Conservation (phyloP, 805 yeast genomes). For the Candida namnaoensis region DNA sequence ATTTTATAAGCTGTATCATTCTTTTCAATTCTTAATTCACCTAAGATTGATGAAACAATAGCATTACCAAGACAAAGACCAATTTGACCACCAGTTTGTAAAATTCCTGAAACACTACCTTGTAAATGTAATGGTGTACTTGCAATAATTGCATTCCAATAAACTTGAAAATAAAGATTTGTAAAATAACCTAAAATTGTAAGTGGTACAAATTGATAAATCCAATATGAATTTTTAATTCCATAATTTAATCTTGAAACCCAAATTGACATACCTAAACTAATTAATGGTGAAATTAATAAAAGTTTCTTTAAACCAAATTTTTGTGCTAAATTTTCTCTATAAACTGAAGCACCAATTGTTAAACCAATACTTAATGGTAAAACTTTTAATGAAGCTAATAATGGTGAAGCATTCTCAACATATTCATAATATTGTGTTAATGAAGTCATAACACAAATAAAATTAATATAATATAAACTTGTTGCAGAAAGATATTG, state of each 20-base stretch:
- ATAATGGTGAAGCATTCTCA: constrained; percentile 20
- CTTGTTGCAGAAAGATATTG: constrained; percentile 14
- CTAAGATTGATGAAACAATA: constrained; percentile 17
- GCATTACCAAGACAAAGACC: constrained; percentile 23
- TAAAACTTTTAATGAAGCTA: constrained; percentile 26
- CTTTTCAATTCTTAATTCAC: constrained; percentile 8
- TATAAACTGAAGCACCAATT: constrained; percentile 19
- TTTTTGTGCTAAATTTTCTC: constrained; percentile 9
- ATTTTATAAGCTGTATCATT: not conserved
- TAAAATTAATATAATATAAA: constrained; percentile 12
- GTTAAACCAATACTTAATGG: constrained; percentile 24
- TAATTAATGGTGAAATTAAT: constrained; percentile 7
- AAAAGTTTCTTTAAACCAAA: constrained; percentile 15
- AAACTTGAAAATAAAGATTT: constrained; percentile 26
- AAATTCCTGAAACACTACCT: constrained; percentile 29
- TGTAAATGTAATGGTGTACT: constrained; percentile 28
- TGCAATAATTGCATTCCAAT: constrained; percentile 20
- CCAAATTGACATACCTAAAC: constrained; percentile 15
- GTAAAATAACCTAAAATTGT: constrained; percentile 16
- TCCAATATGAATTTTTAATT: constrained; percentile 19
- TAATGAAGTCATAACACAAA: constrained; percentile 11
- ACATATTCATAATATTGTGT: constrained; percentile 19
- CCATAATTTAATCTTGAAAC: constrained; percentile 12
- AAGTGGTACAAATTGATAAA: constrained; percentile 17
- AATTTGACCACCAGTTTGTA: constrained; percentile 26